Base-by-base conservation (phyloP, 2,329 filamentous ascomycete genomes). In the Xylariaceae sp. region DNA sequence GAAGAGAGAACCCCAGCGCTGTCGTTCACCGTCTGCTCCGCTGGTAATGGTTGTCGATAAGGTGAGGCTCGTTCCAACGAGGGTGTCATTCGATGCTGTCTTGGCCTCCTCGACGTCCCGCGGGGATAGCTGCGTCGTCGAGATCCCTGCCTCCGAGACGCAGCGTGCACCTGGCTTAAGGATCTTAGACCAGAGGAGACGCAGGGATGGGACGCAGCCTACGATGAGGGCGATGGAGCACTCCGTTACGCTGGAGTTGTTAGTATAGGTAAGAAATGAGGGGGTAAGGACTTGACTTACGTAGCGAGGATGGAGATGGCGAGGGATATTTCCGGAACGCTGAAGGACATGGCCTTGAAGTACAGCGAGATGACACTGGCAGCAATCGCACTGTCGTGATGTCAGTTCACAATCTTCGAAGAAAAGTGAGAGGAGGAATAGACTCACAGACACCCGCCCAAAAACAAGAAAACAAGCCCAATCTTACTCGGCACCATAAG, bases 171-270 rank as follows among this genome's bases (percentile, higher is more conserved):
- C 23, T 1, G 60, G 60, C 5, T 59, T 58, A 2, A 64, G 57
- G 45, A 62, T 51, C 34, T 62, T 64, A n/a, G 60, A 64, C 62
- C 62, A 64, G 2, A 64, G 52, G 5, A 64, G 60, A 2, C 62
- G 60, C 1, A 64, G 42, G 1, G 63, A 59, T 0, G 63, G 63
- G 9, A 63, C 61, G 52, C 63, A 64, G 45, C 63, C 63, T 2
- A 64, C 63, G 18, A 64, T 63, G 4, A 64, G 44, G 2, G 63
- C 63, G 18, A 64, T 55, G 39, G 61, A 49, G 18, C 61, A 62
- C 23, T 64, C 63, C 2, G 59, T 60, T 64, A 9, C 2, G 3
- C 11, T 5, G 30, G 8, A 5, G 2, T 51, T 2, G 6, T 58
- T 23, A 57, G n/a, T 47, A 18, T 8, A 30, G 10, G 6, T 1